These are phyloP conservation scores for Camelina sativa DNA, from an alignment of 345 rosid genomes.

Conservation along the genomic window DNA sequence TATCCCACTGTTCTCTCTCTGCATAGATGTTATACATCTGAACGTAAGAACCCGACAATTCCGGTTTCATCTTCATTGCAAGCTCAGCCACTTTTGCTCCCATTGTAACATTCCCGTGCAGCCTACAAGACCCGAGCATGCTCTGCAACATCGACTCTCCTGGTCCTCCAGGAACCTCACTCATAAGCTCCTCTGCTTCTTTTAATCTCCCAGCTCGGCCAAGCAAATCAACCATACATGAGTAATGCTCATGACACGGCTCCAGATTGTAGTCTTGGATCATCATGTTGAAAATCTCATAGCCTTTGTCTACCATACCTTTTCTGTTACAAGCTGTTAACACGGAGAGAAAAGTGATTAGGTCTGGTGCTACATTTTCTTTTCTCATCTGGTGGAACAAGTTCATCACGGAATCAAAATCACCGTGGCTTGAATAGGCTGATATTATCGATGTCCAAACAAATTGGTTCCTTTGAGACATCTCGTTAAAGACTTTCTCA, in stretches of 20 bases:
- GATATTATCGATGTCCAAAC: constrained; percentile 90
- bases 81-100: constrained; percentile 67
- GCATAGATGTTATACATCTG: constrained; percentile 89
- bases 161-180: constrained; percentile 66
- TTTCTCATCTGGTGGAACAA: constrained; percentile 65
- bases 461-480: constrained; percentile 55
- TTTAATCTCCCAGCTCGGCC: constrained; percentile 77
- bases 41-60: constrained; percentile 73
- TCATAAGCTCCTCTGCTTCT: constrained; percentile 74
- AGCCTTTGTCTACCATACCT: constrained; percentile 80
- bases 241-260: constrained; percentile 76
- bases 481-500: constrained; percentile 63
- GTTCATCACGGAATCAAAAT: constrained; percentile 70
- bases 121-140: constrained; percentile 77
- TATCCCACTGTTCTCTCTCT: constrained; percentile 79
- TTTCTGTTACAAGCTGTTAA: constrained; percentile 77
- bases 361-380: constrained; percentile 67
- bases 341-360: constrained; percentile 77
- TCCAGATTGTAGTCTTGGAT: constrained; percentile 58
- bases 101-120: constrained; percentile 72
- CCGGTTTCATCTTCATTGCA: constrained; percentile 66
- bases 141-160: constrained; percentile 76
- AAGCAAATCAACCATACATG: constrained; percentile 91
- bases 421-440: constrained; percentile 88
- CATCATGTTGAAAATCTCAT: constrained; percentile 62